Percentiles rank a stretch among this genome's conserved stretches.
phyloP scores from a whole-genome alignment of 371 early-diverging fungal species.

The Rhizopus arrhizus region DNA sequence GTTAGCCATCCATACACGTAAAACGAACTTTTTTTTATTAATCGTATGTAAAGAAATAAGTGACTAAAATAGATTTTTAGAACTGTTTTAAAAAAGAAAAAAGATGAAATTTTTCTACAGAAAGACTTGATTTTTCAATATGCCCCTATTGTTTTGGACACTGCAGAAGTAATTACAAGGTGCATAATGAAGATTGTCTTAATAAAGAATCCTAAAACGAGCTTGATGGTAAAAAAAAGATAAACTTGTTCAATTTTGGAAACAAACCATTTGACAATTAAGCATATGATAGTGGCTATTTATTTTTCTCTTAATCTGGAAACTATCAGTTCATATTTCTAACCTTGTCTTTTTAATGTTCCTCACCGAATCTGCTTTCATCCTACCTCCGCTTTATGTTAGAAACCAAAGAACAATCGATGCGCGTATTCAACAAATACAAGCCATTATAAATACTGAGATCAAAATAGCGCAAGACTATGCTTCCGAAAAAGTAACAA shows the following conservation, averaged over 20 bases:
- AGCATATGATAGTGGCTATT: constrained; percentile 25
- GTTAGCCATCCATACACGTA: constrained; percentile 14
- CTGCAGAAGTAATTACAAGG: constrained; percentile 29
- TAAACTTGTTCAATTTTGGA: not conserved
- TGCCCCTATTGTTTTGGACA: constrained; percentile 22
- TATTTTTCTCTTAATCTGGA: constrained; percentile 34
- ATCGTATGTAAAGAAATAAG: not conserved
- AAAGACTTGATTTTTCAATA: constrained; percentile 19
- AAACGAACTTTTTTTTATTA: not conserved
- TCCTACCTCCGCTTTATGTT: constrained; percentile 36
- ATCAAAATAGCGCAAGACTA: constrained; percentile 4
- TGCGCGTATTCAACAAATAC: constrained; percentile 38
- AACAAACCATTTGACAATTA: not conserved
- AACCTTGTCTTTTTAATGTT: constrained; percentile 21
- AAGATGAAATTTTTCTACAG: not conserved
- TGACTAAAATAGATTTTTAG: too few species aligned
- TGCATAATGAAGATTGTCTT: constrained; percentile 34
- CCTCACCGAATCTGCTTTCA: constrained; percentile 28
- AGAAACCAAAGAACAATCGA: constrained; percentile 38
- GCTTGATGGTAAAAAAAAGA: constrained; percentile 27
- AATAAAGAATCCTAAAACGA: constrained; percentile 34
- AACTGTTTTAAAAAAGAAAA: too few species aligned
- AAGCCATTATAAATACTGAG: constrained; percentile 20
- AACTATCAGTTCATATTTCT: constrained; percentile 31
- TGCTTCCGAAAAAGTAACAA: not conserved